Conservation (phyloP, 768 basidiomycete species). For the Xanthoconium stramineum region DNA sequence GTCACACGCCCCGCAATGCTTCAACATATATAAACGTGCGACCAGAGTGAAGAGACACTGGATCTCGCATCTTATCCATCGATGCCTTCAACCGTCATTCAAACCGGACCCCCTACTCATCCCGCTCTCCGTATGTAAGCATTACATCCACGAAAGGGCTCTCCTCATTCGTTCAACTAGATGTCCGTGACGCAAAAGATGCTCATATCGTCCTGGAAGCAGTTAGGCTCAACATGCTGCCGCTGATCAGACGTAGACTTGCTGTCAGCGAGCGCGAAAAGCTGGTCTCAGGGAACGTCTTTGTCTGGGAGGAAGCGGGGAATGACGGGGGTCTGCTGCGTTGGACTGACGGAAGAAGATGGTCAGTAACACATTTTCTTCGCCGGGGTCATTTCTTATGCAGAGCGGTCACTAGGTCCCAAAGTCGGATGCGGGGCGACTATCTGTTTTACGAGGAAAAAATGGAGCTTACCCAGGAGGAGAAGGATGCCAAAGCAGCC, state of each 20-base stretch:
- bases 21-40: slow-evolving; percentile 24
- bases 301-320: slow-evolving; percentile 85
- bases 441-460: slow-evolving; percentile 85
- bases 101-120: slow-evolving; percentile 28
- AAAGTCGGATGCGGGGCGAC: slow-evolving; percentile 80
- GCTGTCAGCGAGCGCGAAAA: slow-evolving; percentile 67
- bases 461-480: slow-evolving; percentile 75
- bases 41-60: not conserved
- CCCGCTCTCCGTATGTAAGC: slow-evolving; percentile 29
- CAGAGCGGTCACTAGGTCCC: slow-evolving; percentile 51
- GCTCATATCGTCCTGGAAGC: slow-evolving; percentile 76
- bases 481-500: slow-evolving; percentile 76
- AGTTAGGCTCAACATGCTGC: slow-evolving; percentile 65
- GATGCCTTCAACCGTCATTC: slow-evolving; percentile 17
- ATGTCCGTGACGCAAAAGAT: slow-evolving; percentile 76
- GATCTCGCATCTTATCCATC: slow-evolving; percentile 7
- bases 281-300: slow-evolving; percentile 69
- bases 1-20: slow-evolving; percentile 16
- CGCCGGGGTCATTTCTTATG: not conserved
- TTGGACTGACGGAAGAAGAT: slow-evolving; percentile 82
- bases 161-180: slow-evolving; percentile 33
- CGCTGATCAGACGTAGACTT: slow-evolving; percentile 69
- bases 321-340: slow-evolving; percentile 63
- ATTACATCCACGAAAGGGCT: not conserved
- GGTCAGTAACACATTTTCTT: slow-evolving; percentile 38